A percentile compares a stretch with the other conserved stretches of the same genome.
Conservation (phyloP, 2,329 filamentous ascomycete species). For the Graphiopsis chlorocephala region DNA sequence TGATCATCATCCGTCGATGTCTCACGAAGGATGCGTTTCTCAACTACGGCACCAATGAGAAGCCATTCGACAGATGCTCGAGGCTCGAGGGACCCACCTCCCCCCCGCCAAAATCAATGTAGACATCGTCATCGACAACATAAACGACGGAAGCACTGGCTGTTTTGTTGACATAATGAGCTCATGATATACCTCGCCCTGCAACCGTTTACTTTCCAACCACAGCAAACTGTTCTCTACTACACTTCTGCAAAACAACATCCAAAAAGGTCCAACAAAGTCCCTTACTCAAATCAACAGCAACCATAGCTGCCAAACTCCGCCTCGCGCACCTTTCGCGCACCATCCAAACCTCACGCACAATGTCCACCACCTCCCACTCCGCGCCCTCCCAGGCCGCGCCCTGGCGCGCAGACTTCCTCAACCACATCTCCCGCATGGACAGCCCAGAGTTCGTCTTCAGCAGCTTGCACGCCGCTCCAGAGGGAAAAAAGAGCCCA, state of each 20-base stretch:
- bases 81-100: not conserved
- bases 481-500: conserved; percentile 37
- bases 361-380: conserved; percentile 42
- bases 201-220: not conserved
- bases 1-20: not conserved
- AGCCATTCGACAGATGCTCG: not conserved
- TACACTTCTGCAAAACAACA: not conserved
- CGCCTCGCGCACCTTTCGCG: conserved; percentile 41
- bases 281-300: conserved; percentile 12
- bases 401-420: conserved; percentile 53
- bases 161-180: conserved; percentile 7
- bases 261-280: not conserved
- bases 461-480: conserved; percentile 47
- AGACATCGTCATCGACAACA: conserved; percentile 12
- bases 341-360: conserved; percentile 29
- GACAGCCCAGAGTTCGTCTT: conserved; percentile 51
- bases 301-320: conserved; percentile 33
- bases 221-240: not conserved
- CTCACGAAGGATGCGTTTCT: not conserved
- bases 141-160: not conserved
- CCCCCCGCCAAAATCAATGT: not conserved
- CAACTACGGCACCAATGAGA: not conserved
- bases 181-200: not conserved
- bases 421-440: conserved; percentile 49
- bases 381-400: conserved; percentile 42